These are phyloP conservation scores for Friedmanniomyces simplex DNA, from an alignment of 495 filamentous ascomycete genomes.

Conservation along the genomic window DNA sequence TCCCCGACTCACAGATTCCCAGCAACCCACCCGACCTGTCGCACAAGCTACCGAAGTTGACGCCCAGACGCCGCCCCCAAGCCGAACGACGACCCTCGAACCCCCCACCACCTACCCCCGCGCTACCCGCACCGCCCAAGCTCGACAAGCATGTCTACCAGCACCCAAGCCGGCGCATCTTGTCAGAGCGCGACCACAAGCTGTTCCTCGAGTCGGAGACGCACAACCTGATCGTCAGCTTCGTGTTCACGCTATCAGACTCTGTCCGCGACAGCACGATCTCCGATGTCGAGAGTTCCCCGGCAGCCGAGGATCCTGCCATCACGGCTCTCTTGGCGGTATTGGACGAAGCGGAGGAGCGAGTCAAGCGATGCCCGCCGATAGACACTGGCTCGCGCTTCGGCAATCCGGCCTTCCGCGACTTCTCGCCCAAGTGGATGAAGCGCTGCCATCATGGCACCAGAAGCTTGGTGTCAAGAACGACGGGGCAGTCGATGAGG, in stretches of 20 bases:
- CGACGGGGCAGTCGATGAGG: constrained; percentile 53
- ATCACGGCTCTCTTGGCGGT: constrained; percentile 58
- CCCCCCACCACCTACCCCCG: constrained; percentile 54
- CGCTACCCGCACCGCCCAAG: constrained; percentile 59
- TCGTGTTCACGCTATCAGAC: constrained; percentile 78
- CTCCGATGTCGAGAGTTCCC: constrained; percentile 47
- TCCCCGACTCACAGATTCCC: constrained; percentile 8
- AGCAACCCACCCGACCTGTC: constrained; percentile 21
- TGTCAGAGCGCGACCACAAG: constrained; percentile 69
- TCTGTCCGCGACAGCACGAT: constrained; percentile 65
- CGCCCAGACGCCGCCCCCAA: constrained; percentile 22
- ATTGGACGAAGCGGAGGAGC: constrained; percentile 52
- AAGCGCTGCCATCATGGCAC: constrained; percentile 47
- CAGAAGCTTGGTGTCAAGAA: constrained; percentile 27
- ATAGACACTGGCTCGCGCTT: constrained; percentile 84
- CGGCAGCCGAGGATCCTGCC: constrained; percentile 40
- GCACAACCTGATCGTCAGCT: constrained; percentile 65
- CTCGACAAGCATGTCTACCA: constrained; percentile 51
- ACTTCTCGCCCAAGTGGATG: constrained; percentile 67
- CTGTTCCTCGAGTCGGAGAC: constrained; percentile 71
- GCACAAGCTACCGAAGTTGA: constrained; percentile 24
- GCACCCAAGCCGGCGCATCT: constrained; percentile 62
- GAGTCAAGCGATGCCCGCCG: constrained; percentile 59
- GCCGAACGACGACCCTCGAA: constrained; percentile 17
- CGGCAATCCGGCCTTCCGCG: constrained; percentile 82